Percentiles rank a stretch among this genome's conserved stretches.
phyloP scores from a whole-genome alignment of 2,329 filamentous ascomycete genomes.

The Fusarium xyrophilum region DNA sequence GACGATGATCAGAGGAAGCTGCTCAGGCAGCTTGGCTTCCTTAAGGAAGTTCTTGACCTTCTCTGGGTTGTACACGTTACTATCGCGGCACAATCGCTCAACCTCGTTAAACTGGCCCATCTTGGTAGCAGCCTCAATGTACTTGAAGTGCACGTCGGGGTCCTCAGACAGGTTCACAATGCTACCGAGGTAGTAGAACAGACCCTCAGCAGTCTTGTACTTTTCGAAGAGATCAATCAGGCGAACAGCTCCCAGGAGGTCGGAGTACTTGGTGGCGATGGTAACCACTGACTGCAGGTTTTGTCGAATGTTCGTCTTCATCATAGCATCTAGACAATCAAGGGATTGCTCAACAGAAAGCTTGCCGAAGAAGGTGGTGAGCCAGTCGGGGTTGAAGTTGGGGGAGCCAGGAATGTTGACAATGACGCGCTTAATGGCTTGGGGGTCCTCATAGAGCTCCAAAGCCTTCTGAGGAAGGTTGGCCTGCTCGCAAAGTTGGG shows the following conservation, averaged over 20 bases:
- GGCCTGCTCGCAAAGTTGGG: conserved; percentile 90
- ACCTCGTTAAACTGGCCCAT: conserved; percentile 96
- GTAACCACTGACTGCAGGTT: conserved; percentile 95
- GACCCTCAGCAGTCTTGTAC: conserved; percentile 94
- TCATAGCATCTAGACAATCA: conserved; percentile 94
- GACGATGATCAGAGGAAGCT: conserved; percentile 95
- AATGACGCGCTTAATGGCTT: conserved; percentile 87
- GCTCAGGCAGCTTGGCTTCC: conserved; percentile 89
- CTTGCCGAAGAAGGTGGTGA: conserved; percentile 90
- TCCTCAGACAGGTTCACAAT: conserved; percentile 98
- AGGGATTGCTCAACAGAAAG: conserved; percentile 94
- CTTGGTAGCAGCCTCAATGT: conserved; percentile 94
- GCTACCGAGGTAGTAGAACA: conserved; percentile 98
- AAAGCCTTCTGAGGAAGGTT: conserved; percentile 85
- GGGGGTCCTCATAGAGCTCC: conserved; percentile 92
- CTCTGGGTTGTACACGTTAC: conserved; percentile 86
- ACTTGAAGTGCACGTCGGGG: conserved; percentile 97
- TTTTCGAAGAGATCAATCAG: conserved; percentile 96
- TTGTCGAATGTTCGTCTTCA: conserved; percentile 94
- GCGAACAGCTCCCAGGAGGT: conserved; percentile 84
- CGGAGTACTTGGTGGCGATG: conserved; percentile 96
- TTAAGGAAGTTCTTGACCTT: conserved; percentile 99
- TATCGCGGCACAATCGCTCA: conserved; percentile 95
- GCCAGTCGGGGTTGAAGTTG: conserved; percentile 89
- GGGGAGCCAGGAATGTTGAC: conserved; percentile 82